phyloP scores from a whole-genome alignment of 805 yeast species.

The Suhomyces prunicola region DNA sequence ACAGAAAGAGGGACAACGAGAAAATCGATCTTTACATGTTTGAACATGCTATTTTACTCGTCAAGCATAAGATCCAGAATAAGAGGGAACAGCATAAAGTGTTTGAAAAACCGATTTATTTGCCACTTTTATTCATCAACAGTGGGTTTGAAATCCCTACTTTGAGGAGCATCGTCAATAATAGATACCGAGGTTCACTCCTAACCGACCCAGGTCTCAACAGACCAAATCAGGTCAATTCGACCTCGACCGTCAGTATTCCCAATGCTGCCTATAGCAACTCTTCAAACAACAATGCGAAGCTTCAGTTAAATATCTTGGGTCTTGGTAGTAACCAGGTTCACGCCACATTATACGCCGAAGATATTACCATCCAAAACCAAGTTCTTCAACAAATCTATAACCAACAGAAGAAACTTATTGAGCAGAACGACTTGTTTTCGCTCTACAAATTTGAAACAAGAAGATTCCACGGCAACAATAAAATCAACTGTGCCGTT shows the following conservation, averaged over 20 bases:
- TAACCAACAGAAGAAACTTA: conserved; percentile 71
- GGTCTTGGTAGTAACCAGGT: conserved; percentile 55
- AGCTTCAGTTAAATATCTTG: conserved; percentile 49
- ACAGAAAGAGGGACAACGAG: conserved; percentile 68
- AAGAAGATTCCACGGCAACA: conserved; percentile 66
- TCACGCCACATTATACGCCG: conserved; percentile 51
- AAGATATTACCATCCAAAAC: conserved; percentile 61
- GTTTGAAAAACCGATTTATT: conserved; percentile 81
- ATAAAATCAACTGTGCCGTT: conserved; percentile 85
- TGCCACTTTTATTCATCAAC: conserved; percentile 70
- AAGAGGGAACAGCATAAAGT: conserved; percentile 91
- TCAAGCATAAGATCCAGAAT: conserved; percentile 79
- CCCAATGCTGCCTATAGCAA: conserved; percentile 14
- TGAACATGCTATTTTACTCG: conserved; percentile 84
- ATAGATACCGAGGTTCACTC: conserved; percentile 34
- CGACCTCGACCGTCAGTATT: conserved; percentile 20
- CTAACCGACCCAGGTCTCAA: conserved; percentile 33
- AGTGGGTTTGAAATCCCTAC: conserved; percentile 78
- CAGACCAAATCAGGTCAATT: conserved; percentile 18
- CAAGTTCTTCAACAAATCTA: conserved; percentile 77
- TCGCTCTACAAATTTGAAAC: conserved; percentile 73
- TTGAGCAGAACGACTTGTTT: conserved; percentile 73
- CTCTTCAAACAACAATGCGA: conserved; percentile 26
- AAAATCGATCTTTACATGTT: conserved; percentile 82
- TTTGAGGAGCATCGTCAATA: conserved; percentile 41